Conservation (phyloP, 2,329 filamentous ascomycete genomes). For the Diplodia scrobiculata region DNA sequence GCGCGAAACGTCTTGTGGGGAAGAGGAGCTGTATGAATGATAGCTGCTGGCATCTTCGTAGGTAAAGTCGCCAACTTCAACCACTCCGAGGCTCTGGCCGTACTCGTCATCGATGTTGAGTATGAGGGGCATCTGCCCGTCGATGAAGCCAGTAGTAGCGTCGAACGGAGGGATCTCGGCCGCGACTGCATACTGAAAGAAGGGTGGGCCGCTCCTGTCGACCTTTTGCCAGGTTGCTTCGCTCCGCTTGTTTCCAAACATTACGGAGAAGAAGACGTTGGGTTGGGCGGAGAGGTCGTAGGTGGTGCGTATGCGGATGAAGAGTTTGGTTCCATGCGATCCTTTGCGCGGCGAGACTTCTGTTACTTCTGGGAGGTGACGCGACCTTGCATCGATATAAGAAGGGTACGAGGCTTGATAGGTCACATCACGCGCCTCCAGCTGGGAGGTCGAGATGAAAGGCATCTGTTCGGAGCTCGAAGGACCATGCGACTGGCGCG, state of each 20-base stretch:
- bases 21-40: slow-evolving; percentile 39
- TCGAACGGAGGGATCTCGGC: slow-evolving; percentile 68
- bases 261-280: slow-evolving; percentile 61
- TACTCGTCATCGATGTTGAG: slow-evolving; percentile 62
- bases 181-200: slow-evolving; percentile 70
- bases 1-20: slow-evolving; percentile 45
- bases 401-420: slow-evolving; percentile 52
- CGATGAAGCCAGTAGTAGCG: slow-evolving; percentile 62
- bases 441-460: slow-evolving; percentile 46
- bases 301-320: slow-evolving; percentile 72
- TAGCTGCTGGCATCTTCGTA: slow-evolving; percentile 54
- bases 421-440: slow-evolving; percentile 54
- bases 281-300: slow-evolving; percentile 69
- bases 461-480: slow-evolving; percentile 48
- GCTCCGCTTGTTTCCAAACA: slow-evolving; percentile 78
- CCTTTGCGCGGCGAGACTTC: slow-evolving; percentile 72
- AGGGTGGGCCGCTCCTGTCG: slow-evolving; percentile 57
- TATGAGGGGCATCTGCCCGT: slow-evolving; percentile 60
- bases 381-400: slow-evolving; percentile 61
- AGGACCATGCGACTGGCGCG: slow-evolving; percentile 54
- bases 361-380: slow-evolving; percentile 62
- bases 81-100: slow-evolving; percentile 53
- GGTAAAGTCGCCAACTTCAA: slow-evolving; percentile 63
- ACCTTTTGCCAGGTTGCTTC: slow-evolving; percentile 66
- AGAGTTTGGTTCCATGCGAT: slow-evolving; percentile 64